These are phyloP conservation scores for Arxiozyma heterogenica DNA, from an alignment of 1,139 yeast species.

Conservation along the genomic window DNA sequence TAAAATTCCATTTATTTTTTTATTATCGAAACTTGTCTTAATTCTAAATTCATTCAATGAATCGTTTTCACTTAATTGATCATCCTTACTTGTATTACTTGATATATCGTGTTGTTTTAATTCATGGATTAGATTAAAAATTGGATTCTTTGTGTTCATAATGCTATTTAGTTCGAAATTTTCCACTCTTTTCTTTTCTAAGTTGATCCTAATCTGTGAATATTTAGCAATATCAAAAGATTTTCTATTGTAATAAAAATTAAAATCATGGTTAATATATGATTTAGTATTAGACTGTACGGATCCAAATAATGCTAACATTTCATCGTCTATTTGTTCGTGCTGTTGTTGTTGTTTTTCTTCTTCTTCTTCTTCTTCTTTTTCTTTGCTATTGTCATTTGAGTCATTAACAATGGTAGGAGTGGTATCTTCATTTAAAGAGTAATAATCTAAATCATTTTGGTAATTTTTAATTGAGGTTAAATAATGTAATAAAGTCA, in stretches of 20 bases:
- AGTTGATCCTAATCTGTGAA: slow-evolving; percentile 39
- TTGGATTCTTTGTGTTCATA: slow-evolving; percentile 21
- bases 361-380: too few species aligned
- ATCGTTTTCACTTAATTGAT: neutral
- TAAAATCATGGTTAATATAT: neutral
- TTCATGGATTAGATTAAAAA: slow-evolving; percentile 16
- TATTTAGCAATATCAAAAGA: slow-evolving; percentile 48
- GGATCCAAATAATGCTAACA: slow-evolving; percentile 1
- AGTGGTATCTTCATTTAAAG: too few species aligned
- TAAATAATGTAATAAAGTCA: slow-evolving; percentile 56
- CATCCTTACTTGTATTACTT: neutral
- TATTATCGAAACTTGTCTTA: neutral
- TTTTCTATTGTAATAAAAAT: slow-evolving; percentile 1
- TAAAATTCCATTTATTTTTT: neutral
- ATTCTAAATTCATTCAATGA: slow-evolving; percentile 4
- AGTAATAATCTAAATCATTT: neutral
- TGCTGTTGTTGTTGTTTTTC: slow-evolving; percentile 4
- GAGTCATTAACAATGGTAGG: neutral
- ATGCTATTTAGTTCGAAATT: slow-evolving; percentile 28
- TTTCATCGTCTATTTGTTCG: slow-evolving; percentile 1
- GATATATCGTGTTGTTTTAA: neutral
- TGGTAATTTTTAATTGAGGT: slow-evolving; percentile 16
- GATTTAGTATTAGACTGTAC: neutral
- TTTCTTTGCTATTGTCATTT: neutral
- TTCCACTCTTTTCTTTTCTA: slow-evolving; percentile 26